Evolutionary conservation across 495 filamentous ascomycete species (phyloP), one percentile per base, ranked within the genome.

Genomic region (Collariella sp.): DNA sequence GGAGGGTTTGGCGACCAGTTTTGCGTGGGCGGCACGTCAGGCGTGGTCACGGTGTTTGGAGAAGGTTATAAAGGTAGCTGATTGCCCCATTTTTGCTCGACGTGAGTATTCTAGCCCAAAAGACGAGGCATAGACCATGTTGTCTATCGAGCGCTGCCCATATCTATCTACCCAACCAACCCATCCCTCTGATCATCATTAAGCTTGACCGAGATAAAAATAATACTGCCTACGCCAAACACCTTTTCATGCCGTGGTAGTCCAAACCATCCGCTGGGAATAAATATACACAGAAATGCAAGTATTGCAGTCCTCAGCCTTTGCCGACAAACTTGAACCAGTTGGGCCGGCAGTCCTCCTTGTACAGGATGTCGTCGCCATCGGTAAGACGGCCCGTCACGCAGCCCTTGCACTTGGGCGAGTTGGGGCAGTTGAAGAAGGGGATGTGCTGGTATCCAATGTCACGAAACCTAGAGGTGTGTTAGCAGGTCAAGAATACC

Each of bases 381-480:
- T 93, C 89, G 42, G 87, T 95, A 61, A 95, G 86, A 31, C 84
- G 77, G 36, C 91, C 94, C 0, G 88, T 82, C 12, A 82, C 77
- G 67, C 94, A 99, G 58, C 90, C 89, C 54, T 79, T 83, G 67
- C 94, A 99, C 68, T 97, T 96, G 29, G 89, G 88, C 18, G 86
- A 91, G 70, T 93, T 95, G 51, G 94, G 94, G 68, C 94, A 99
- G 71, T 97, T 97, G 77, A 91, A 94, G 75, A 93, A 99, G 23
- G 94, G 94, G 44, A 97, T 94, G 63, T 99, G 94, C 61, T 94
- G 88, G 71, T 99, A 99, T 52, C 94, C 94, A 58, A 99, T 96
- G 68, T 99, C 94, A 36, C 91, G 88, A 83, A 99, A 99, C 91
- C 91, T 96, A 54, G 1, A 13, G 0, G 50, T 12, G 51, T 50